Conservation (phyloP, 2,329 filamentous ascomycete genomes). For the Nemania diffusa region DNA sequence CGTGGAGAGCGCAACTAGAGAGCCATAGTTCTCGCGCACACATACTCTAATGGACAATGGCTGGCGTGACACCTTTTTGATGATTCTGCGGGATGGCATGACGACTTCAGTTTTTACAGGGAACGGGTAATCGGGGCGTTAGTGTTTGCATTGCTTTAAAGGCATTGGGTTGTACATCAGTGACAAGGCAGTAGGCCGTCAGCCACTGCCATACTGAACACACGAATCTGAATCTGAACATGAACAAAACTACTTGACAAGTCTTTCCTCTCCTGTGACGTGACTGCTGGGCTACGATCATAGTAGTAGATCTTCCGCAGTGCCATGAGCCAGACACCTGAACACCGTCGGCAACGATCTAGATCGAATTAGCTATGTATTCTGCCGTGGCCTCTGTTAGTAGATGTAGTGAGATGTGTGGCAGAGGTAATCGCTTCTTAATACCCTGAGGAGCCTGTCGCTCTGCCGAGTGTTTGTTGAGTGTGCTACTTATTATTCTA, state of each 20-base stretch:
- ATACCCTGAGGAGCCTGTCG: too few relatives aligned
- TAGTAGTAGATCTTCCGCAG: too few relatives aligned
- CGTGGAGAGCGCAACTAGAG: constrained; percentile 90
- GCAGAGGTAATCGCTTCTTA: too few relatives aligned
- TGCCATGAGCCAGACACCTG: too few relatives aligned
- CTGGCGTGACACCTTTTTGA: constrained; percentile 50
- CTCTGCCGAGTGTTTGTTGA: too few relatives aligned
- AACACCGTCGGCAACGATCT: too few relatives aligned
- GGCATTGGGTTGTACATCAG: constrained; percentile 57
- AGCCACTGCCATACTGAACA: constrained; percentile 50
- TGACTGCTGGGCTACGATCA: too few relatives aligned
- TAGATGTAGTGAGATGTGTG: too few relatives aligned
- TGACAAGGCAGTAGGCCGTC: constrained; percentile 45
- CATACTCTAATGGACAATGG: constrained; percentile 41
- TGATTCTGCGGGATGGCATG: constrained; percentile 55
- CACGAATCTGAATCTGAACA: constrained; percentile 51
- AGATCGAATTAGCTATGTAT: too few relatives aligned
- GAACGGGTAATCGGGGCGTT: constrained; percentile 56
- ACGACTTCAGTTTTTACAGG: constrained; percentile 54
- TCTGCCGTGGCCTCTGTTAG: too few relatives aligned
- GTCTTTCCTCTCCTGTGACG: background rate
- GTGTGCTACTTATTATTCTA: too few relatives aligned
- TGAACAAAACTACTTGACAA: constrained; percentile 25
- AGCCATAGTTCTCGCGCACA: constrained; percentile 34
- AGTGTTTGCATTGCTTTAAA: constrained; percentile 53